Percentiles rank a stretch among this genome's conserved stretches.
phyloP scores from a whole-genome alignment of 2,329 filamentous ascomycete species.

The Allantophomopsis lycopodina region DNA sequence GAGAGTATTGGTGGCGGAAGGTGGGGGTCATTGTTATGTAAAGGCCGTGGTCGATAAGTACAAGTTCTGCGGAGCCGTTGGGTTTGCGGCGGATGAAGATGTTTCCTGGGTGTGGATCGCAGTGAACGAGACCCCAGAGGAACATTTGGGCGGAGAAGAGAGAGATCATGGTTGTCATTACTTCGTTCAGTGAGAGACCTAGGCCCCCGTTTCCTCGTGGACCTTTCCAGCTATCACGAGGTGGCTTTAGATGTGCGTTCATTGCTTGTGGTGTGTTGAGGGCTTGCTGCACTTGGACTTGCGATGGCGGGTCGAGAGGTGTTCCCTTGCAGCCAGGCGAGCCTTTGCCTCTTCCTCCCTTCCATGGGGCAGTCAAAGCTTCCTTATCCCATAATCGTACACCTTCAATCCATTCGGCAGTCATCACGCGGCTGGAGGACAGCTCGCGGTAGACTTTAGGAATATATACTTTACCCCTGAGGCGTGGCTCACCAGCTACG shows the following conservation, averaged over 20 bases:
- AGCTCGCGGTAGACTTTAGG: constrained; percentile 75
- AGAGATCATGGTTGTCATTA: constrained; percentile 95
- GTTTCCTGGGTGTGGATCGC: constrained; percentile 94
- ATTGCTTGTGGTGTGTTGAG: constrained; percentile 11
- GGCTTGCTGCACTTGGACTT: constrained; percentile 28
- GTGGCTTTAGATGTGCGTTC: constrained; percentile 50
- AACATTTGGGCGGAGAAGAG: constrained; percentile 98
- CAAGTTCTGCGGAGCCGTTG: constrained; percentile 72
- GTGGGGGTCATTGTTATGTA: constrained; percentile 81
- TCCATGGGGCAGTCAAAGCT: constrained; percentile 63
- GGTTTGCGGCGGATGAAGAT: constrained; percentile 86
- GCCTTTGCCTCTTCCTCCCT: constrained; percentile 60
- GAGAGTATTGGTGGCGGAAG: constrained; percentile 75
- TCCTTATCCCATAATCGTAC: constrained; percentile 87
- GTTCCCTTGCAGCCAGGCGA: constrained; percentile 65
- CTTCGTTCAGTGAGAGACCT: constrained; percentile 67
- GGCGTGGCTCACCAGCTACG: constrained; percentile 59
- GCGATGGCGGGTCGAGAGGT: constrained; percentile 39
- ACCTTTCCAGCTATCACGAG: constrained; percentile 68
- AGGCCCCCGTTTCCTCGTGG: constrained; percentile 62
- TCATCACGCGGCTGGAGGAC: constrained; percentile 72
- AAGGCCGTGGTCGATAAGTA: constrained; percentile 92
- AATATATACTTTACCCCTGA: constrained; percentile 75
- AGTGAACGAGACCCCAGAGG: constrained; percentile 90
- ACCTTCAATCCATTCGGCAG: constrained; percentile 96